phyloP scores from a whole-genome alignment of 2,329 filamentous ascomycete genomes.

The Aureobasidium sp. region DNA sequence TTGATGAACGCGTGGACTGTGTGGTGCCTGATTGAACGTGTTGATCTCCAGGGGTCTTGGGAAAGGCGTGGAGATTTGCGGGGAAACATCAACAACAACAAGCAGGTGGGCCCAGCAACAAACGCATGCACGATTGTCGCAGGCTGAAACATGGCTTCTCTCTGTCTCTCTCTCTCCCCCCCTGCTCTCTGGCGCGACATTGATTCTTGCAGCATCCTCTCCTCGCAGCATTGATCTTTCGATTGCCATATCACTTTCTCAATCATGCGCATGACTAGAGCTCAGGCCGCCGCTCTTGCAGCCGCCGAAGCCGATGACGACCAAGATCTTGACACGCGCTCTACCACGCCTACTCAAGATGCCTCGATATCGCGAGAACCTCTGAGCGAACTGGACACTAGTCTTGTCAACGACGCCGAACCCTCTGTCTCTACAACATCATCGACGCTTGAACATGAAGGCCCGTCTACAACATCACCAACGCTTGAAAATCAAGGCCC shows the following conservation, averaged over 20 bases:
- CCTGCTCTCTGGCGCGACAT: neutral
- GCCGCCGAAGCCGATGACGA: neutral
- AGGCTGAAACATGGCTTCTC: neutral
- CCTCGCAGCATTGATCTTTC: neutral
- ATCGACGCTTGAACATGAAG: too few species aligned
- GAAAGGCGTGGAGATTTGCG: neutral
- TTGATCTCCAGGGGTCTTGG: neutral
- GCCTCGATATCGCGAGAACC: conserved; percentile 29
- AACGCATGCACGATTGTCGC: too few species aligned
- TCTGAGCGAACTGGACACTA: conserved; percentile 37
- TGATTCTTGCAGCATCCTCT: neutral
- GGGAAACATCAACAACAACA: neutral
- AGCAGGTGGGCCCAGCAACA: neutral
- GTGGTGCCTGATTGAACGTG: too few species aligned
- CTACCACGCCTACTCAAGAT: neutral
- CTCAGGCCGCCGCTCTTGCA: conserved; percentile 34
- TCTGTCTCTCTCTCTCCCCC: neutral
- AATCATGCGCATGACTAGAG: conserved; percentile 39
- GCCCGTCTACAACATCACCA: too few species aligned
- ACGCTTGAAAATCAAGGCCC: too few species aligned
- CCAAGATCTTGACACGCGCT: neutral
- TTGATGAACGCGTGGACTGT: neutral
- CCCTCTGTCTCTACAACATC: too few species aligned
- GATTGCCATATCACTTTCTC: neutral
- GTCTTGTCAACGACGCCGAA: conserved; percentile 19